phyloP scores from a whole-genome alignment of 306 rosid genomes.

The Cyclanthera cordifolia region DNA sequence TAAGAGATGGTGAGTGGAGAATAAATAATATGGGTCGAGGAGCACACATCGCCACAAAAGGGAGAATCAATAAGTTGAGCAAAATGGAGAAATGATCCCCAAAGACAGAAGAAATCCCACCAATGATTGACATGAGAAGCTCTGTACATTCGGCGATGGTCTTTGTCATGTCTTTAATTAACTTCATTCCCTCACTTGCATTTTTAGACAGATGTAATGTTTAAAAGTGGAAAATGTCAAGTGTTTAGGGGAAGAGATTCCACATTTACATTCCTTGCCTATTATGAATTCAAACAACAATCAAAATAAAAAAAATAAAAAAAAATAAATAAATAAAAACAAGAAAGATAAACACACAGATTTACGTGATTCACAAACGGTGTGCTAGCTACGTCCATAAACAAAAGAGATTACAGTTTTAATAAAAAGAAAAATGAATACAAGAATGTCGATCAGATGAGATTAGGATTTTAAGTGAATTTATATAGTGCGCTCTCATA shows the following conservation, averaged over 20 bases:
- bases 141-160: conserved; percentile 23
- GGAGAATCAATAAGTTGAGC: conserved; percentile 25
- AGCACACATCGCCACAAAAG: conserved; percentile 5
- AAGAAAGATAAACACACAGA: too few species aligned
- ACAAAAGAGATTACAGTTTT: too few species aligned
- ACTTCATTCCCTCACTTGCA: conserved; percentile 16
- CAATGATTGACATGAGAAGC: conserved; percentile 29
- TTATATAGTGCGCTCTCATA: too few species aligned
- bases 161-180: conserved; percentile 24
- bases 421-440: too few species aligned
- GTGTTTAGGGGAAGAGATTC: conserved; percentile 22
- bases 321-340: too few species aligned
- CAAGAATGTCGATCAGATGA: too few species aligned
- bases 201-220: conserved; percentile 17
- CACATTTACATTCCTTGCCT: conserved; percentile 24
- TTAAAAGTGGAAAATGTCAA: conserved; percentile 24
- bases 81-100: conserved; percentile 19
- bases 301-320: too few species aligned
- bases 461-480: too few species aligned
- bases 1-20: conserved; percentile 26
- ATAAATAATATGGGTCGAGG: conserved; percentile 19
- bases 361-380: too few species aligned
- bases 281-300: too few species aligned
- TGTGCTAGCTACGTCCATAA: too few species aligned
- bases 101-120: conserved; percentile 18